phyloP scores from a whole-genome alignment of 2,329 filamentous ascomycete genomes.

The Tolypocladium endophyticum region DNA sequence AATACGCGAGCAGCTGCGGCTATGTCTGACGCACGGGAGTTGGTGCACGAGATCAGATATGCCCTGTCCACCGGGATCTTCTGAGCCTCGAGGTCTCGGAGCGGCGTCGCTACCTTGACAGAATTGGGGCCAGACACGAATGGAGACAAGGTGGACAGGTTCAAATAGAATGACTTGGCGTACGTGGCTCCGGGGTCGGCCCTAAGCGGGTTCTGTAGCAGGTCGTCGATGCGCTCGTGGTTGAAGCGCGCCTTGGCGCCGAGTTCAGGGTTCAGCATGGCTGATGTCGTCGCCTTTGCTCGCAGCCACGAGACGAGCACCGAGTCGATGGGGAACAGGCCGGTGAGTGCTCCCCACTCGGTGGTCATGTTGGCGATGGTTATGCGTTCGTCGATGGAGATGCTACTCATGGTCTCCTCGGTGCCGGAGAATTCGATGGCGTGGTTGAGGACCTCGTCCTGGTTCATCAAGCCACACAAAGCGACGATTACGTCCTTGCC shows the following conservation, averaged over 20 bases:
- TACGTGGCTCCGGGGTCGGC: slow-evolving; percentile 74
- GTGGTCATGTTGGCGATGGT: slow-evolving; percentile 75
- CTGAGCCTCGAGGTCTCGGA: slow-evolving; percentile 61
- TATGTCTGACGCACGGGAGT: slow-evolving; percentile 71
- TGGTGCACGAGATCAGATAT: slow-evolving; percentile 86
- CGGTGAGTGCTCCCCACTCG: slow-evolving; percentile 62
- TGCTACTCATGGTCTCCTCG: slow-evolving; percentile 62
- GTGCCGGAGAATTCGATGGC: slow-evolving; percentile 79
- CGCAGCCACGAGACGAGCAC: slow-evolving; percentile 64
- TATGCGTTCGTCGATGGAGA: slow-evolving; percentile 63
- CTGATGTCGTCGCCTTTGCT: slow-evolving; percentile 62
- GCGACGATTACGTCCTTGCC: slow-evolving; percentile 94
- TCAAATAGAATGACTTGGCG: slow-evolving; percentile 71
- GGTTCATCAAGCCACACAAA: slow-evolving; percentile 73
- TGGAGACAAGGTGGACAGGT: slow-evolving; percentile 74
- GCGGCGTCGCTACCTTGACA: slow-evolving; percentile 74
- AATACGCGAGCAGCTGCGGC: slow-evolving; percentile 76
- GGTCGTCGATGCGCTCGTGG: slow-evolving; percentile 61
- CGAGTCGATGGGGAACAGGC: slow-evolving; percentile 64
- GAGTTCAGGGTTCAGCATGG: slow-evolving; percentile 38
- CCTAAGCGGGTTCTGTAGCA: slow-evolving; percentile 53
- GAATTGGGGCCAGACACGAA: slow-evolving; percentile 84
- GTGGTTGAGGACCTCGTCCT: slow-evolving; percentile 84
- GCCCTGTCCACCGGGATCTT: slow-evolving; percentile 73
- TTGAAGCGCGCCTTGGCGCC: slow-evolving; percentile 51